A percentile compares a stretch with the other conserved stretches of the same genome.
Evolutionary conservation across 75 land plant genomes (phyloP).

Genomic region (Ceratopteris richardii): DNA sequence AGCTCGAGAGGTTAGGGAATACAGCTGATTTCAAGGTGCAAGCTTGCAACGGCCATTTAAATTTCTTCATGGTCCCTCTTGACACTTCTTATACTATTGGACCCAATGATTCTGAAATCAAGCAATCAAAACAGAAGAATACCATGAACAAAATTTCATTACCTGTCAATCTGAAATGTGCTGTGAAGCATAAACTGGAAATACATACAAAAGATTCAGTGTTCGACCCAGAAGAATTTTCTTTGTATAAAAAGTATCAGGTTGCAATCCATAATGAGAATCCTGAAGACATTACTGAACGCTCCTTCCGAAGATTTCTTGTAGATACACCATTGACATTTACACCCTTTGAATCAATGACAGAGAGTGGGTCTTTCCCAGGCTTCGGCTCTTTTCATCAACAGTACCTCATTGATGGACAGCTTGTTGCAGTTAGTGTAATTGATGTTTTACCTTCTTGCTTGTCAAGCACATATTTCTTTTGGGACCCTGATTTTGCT

Average conservation of each 20-base stretch:
- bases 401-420: slow-evolving; percentile 32
- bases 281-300: slow-evolving; percentile 22
- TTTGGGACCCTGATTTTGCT: slow-evolving; percentile 40
- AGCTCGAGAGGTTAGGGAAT: not conserved
- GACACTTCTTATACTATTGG: no score
- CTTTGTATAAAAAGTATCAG: slow-evolving; percentile 36
- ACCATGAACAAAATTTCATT: no score
- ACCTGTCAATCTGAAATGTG: no score
- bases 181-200: slow-evolving; percentile 14
- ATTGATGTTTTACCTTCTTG: slow-evolving; percentile 35
- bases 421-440: slow-evolving; percentile 34
- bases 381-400: slow-evolving; percentile 42
- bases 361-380: slow-evolving; percentile 9
- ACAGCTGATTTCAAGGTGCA: slow-evolving; percentile 10
- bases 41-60: slow-evolving; percentile 37
- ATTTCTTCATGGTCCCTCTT: slow-evolving; percentile 6
- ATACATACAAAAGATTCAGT: slow-evolving; percentile 19
- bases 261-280: slow-evolving; percentile 27
- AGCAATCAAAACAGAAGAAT: no score
- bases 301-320: slow-evolving; percentile 22
- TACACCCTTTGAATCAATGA: slow-evolving; percentile 1
- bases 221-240: slow-evolving; percentile 33
- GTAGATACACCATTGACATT: slow-evolving; percentile 25
- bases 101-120: no score
- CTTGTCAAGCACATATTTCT: slow-evolving; percentile 35